Conservation (phyloP, 257 asterid species). For the Solanum pinnatisectum region DNA sequence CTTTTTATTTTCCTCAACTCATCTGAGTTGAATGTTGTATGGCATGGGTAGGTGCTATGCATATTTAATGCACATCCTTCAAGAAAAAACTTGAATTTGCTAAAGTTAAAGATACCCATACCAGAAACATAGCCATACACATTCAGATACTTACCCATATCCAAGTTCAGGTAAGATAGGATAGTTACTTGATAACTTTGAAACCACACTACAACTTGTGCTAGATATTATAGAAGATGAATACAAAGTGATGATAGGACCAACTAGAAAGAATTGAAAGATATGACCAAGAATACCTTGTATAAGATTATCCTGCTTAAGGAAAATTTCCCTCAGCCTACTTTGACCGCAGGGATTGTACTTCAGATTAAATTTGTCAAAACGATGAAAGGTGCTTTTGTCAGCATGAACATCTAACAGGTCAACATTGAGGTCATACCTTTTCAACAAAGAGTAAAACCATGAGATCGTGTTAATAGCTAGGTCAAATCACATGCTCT, state of each 20-base stretch:
- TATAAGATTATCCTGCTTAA: constrained; percentile 97
- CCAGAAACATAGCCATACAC: background rate
- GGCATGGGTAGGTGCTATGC: background rate
- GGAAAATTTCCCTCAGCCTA: constrained; percentile 90
- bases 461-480: background rate
- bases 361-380: constrained; percentile 95
- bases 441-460: constrained; percentile 17
- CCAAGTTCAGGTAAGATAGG: background rate
- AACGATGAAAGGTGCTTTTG: constrained; percentile 99
- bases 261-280: background rate
- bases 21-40: background rate
- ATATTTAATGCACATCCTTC: background rate
- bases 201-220: background rate
- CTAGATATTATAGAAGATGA: background rate
- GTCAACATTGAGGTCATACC: constrained; percentile 96
- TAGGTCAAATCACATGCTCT: background rate
- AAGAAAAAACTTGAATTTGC: background rate
- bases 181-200: background rate
- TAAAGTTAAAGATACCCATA: background rate
- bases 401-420: constrained; percentile 98
- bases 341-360: constrained; percentile 99
- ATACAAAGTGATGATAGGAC: background rate
- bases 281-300: constrained; percentile 52
- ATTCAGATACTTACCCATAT: background rate
- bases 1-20: background rate